Conservation (phyloP, 306 rosid species). For the Ceratonia siliqua region DNA sequence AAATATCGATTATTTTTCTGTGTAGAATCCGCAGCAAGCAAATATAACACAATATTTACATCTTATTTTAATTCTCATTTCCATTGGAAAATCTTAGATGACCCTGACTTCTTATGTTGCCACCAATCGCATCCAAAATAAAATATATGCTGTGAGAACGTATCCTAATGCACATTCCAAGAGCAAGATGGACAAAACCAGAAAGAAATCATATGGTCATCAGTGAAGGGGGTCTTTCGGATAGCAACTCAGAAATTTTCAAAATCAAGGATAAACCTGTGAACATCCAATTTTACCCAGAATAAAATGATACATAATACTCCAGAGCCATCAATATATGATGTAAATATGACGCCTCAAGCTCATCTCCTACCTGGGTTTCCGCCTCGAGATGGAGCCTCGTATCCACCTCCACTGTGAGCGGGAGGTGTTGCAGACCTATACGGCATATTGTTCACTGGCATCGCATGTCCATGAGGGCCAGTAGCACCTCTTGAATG, state of each 20-base stretch:
- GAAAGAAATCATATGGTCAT: background rate
- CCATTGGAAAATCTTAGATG: too few species aligned
- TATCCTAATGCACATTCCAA: background rate
- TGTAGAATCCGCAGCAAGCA: too few species aligned
- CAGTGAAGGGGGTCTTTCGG: background rate
- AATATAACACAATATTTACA: too few species aligned
- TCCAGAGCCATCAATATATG: background rate
- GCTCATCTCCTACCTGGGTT: constrained; percentile 71
- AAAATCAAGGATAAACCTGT: background rate
- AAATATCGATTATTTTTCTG: too few species aligned
- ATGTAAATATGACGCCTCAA: constrained; percentile 19
- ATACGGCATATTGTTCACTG: constrained; percentile 52
- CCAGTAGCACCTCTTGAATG: constrained; percentile 67
- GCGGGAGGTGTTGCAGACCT: constrained; percentile 71
- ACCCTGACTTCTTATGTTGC: too few species aligned
- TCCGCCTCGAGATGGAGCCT: constrained; percentile 60
- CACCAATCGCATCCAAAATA: too few species aligned
- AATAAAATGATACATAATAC: background rate
- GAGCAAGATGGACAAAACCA: constrained; percentile 1
- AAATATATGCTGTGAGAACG: background rate
- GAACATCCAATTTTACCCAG: constrained; percentile 10
- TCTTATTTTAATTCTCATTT: too few species aligned
- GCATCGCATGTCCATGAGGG: constrained; percentile 56
- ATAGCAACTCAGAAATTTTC: background rate
- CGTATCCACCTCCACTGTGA: constrained; percentile 55